Base-by-base conservation (phyloP, 306 rosid genomes). In the Leucaena leucocephala region DNA sequence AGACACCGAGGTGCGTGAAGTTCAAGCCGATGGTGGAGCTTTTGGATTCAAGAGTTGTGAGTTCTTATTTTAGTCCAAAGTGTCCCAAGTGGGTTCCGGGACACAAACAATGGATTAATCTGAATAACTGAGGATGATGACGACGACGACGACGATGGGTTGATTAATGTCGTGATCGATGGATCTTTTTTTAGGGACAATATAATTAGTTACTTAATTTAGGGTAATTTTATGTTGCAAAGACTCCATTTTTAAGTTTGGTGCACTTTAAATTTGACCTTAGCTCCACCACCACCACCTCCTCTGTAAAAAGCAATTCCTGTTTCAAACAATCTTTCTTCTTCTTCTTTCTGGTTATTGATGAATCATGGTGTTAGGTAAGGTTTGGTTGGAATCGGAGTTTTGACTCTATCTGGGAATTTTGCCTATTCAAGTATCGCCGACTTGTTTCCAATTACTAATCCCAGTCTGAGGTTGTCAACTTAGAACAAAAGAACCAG, bases 51-150 rank as follows among this genome's bases (percentile, higher is more conserved):
- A 95, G 88, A 90, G 94, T 83, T 4, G 80, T 74, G 67, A 71
- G 86, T 13, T 86, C 36, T 64, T 93, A 90, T 78, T 89, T 89
- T 22, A 95, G 98, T 72, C 99, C 99, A 16, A 95, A 93, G 64
- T 90, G 94, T 84, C 99, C 99, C 22, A 95, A 89, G 77, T 95
- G 99, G 99, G 85, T 81, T 71, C 91, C 99, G 0, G 98, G 98
- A 17, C 97, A 91, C 77, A 91, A 86, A 79, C 94, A 92, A 80
- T 95, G 99, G 98, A 68, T 71, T 76, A 87, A 87, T 52, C 89
- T 80, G 12, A 55, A 27, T 27, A 27, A 79, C 19, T 89, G 84
- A 82, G 48, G 79, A 43, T 7, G 35, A 21, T 3, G 4, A 58
- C 3, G 1, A 57, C 2, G 48, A 44, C 2, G 48, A 44, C 6